Evolutionary conservation across 2,329 filamentous ascomycete species (phyloP).

Genomic region (Pyrenophora tritici-repentis): DNA sequence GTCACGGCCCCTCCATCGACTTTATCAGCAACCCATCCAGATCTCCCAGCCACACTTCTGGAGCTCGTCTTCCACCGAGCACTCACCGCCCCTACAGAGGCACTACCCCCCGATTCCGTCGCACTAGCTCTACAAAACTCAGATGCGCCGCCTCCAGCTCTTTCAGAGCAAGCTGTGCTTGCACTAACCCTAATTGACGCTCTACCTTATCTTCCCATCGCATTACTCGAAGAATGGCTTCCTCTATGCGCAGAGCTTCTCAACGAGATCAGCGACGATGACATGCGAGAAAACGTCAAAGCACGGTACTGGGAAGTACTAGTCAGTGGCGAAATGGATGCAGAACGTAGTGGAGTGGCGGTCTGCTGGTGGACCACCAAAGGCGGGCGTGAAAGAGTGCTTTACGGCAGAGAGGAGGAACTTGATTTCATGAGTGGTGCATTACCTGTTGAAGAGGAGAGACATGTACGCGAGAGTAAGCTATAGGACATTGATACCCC

Average conservation of each 20-base stretch:
- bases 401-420: conserved; percentile 58
- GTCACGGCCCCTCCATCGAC: conserved; percentile 80
- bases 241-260: conserved; percentile 71
- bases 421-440: conserved; percentile 62
- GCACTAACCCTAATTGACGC: conserved; percentile 79
- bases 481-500: conserved; percentile 31
- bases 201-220: conserved; percentile 72
- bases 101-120: conserved; percentile 49
- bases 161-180: conserved; percentile 81
- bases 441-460: conserved; percentile 43
- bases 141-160: conserved; percentile 41
- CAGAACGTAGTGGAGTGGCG: conserved; percentile 76
- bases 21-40: conserved; percentile 72
- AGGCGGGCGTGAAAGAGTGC: conserved; percentile 62
- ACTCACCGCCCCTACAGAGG: conserved; percentile 56
- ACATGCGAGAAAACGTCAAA: conserved; percentile 67
- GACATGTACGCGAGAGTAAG: conserved; percentile 50
- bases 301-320: conserved; percentile 80
- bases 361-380: conserved; percentile 84
- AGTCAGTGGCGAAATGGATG: conserved; percentile 83
- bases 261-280: conserved; percentile 64
- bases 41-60: conserved; percentile 78
- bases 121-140: conserved; percentile 45
- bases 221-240: conserved; percentile 79
- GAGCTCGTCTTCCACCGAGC: conserved; percentile 76